A percentile compares a stretch with the other conserved stretches of the same genome.
These are phyloP conservation scores for Cupressus sempervirens DNA, from an alignment of 75 land plant species.

Conservation along the genomic window DNA sequence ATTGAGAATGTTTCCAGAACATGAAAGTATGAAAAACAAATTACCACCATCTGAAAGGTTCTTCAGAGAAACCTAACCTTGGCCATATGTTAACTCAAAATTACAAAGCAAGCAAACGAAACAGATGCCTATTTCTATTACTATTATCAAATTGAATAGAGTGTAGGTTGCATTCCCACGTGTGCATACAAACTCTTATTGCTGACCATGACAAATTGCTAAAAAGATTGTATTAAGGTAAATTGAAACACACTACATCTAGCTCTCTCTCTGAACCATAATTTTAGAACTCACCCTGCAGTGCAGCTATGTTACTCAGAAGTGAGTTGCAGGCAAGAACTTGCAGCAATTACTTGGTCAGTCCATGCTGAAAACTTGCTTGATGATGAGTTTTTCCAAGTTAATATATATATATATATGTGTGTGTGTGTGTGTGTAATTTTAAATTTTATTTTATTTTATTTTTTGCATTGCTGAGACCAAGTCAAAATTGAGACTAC, in stretches of 20 bases:
- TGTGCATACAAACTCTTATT: neutral
- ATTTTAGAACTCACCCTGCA: no score
- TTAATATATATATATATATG: no score
- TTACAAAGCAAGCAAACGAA: neutral
- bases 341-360: no score
- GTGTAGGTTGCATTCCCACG: neutral
- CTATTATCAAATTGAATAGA: neutral
- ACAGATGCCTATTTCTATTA: neutral
- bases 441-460: no score
- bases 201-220: neutral
- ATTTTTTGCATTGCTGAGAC: no score
- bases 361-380: no score
- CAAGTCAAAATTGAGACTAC: no score
- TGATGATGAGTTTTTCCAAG: no score
- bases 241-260: neutral
- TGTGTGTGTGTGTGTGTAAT: no score
- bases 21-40: neutral
- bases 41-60: neutral
- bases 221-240: neutral
- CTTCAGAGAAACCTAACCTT: neutral
- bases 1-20: neutral
- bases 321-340: no score
- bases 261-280: neutral
- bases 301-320: no score
- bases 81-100: neutral